Evolutionary conservation across 2,329 filamentous ascomycete species (phyloP).

Genomic region (Aureobasidium sp.): DNA sequence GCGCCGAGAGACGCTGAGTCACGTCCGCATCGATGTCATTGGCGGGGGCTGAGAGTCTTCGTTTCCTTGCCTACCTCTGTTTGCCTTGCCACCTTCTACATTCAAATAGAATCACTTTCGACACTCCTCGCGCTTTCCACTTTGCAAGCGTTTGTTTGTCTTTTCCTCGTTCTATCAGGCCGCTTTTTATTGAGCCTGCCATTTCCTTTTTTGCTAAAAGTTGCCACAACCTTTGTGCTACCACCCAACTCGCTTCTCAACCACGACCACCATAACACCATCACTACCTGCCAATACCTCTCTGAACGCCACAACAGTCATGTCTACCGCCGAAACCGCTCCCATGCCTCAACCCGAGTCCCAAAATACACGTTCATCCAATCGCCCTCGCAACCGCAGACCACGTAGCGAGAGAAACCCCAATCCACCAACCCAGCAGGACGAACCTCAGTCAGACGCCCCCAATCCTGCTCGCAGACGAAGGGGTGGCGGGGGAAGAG

Average conservation of each 20-base stretch:
- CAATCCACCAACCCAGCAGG: not conserved
- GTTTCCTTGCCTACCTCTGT: not conserved
- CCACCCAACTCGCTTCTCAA: not conserved
- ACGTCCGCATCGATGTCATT: constrained; percentile 2
- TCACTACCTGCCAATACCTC: not conserved
- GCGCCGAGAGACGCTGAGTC: not conserved
- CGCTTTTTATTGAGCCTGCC: constrained; percentile 12
- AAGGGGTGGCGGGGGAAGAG: constrained; percentile 21
- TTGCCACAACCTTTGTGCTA: not conserved
- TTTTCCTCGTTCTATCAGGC: constrained; percentile 10
- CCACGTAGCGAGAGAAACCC: not conserved
- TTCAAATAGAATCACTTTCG: not conserved
- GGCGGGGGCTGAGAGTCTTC: not conserved
- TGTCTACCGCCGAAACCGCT: constrained; percentile 8
- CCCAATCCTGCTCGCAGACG: constrained; percentile 12
- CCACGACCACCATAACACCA: not conserved
- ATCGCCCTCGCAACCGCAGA: not conserved
- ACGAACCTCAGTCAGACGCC: not conserved
- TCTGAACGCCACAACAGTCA: not conserved
- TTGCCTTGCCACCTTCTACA: constrained; percentile 4
- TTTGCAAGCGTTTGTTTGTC: not conserved
- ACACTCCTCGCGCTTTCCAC: not conserved
- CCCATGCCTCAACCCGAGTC: not conserved
- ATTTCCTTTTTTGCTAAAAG: not conserved
- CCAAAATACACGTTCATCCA: not conserved